Evolutionary conservation across 345 rosid species (phyloP), one percentile per base, ranked within the genome.

Genomic region (Gossypium rotundifolium): DNA sequence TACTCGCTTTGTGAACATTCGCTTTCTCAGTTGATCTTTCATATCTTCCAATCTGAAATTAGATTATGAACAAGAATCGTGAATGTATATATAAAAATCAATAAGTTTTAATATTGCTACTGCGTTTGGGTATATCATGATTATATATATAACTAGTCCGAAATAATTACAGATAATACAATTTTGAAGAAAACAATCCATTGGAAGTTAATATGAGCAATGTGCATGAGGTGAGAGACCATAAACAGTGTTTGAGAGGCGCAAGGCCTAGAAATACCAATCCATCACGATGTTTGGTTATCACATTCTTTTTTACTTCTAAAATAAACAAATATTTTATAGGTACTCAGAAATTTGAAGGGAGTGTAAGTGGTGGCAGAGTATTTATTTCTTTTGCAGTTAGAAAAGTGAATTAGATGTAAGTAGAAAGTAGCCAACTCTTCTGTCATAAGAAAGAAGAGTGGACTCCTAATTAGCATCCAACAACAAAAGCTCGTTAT

Each of bases 1-100:
- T 53, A 95, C 83, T 70, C 97, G 85, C 88, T 93, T 95, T 69
- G 89, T 79, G 75, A 90, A 86, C 85, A 95, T 89, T 51, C 91
- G 88, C 85, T 89, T 95, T 82, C 86, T 88, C 79, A 95, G 84
- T 78, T 89, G 94, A 79, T 91, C 91, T 85, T 90, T 90, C 98
- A 93, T 90, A 70, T 93, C 95, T 76, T 88, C 91, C 85, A 93
- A 79, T 80, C 99, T 95, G 83, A 75, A 74, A 82, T 76, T 23
- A 66, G 22, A 81, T 65, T 29, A 76, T 53, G 75, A 12, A 69
- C 22, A 71, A 12, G 57, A 65, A 59, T 27, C 1, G 1, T 69
- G 16, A 27, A 65, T 20, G 23, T 29, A 27, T 1, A 7, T 25
- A 22, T 25, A 9, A 44, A 73, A 22, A 61, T 13, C 45, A 9